These are phyloP conservation scores for Beauveria brongniartii DNA, from an alignment of 2,329 filamentous ascomycete genomes.

Conservation along the genomic window DNA sequence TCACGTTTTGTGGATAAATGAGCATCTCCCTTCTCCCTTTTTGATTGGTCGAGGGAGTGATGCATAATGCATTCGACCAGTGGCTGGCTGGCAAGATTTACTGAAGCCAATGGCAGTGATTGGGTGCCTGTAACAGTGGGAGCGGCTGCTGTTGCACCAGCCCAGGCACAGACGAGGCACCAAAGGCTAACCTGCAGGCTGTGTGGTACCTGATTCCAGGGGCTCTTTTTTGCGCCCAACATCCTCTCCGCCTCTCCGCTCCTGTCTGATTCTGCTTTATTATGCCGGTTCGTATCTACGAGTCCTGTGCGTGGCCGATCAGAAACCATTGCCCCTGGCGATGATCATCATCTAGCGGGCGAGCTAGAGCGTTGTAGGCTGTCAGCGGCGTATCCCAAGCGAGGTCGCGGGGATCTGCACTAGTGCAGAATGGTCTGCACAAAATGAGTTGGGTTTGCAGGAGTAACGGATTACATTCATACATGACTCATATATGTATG, in stretches of 20 bases:
- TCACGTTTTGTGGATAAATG: no score
- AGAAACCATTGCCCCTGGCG: background rate
- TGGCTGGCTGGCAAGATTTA: background rate
- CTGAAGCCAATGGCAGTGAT: background rate
- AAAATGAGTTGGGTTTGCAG: background rate
- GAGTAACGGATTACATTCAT: no score
- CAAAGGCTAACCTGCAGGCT: background rate
- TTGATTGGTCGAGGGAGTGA: background rate
- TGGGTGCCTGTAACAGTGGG: constrained; percentile 2
- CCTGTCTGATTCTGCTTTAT: no score
- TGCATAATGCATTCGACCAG: background rate
- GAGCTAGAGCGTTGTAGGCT: background rate
- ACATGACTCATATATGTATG: no score
- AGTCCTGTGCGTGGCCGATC: background rate
- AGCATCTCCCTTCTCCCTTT: no score
- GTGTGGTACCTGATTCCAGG: background rate
- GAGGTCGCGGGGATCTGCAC: background rate
- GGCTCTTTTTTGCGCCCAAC: background rate
- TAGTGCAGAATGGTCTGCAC: background rate
- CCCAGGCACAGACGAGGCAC: no score
- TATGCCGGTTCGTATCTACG: background rate
- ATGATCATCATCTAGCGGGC: constrained; percentile 1
- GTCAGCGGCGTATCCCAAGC: no score
- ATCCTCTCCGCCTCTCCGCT: background rate
- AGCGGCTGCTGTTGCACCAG: background rate